phyloP scores from a whole-genome alignment of 371 early-diverging fungal genomes.

The Syncephalastrum monosporum region DNA sequence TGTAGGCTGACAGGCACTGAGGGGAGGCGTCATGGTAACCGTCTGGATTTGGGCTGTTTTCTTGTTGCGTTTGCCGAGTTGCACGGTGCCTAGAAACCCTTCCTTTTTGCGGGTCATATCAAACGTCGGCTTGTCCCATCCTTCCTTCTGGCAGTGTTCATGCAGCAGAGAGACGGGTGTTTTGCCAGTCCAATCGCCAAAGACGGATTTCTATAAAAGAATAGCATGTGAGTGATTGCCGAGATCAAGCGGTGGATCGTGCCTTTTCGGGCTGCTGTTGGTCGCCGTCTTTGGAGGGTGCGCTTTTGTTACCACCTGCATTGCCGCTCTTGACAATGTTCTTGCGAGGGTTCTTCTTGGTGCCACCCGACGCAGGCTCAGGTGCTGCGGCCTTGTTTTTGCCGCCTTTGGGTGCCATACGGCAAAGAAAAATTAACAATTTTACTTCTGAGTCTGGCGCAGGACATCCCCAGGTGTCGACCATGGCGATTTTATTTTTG shows the following conservation, averaged over 20 bases:
- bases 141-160: conserved; percentile 75
- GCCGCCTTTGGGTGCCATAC: conserved; percentile 32
- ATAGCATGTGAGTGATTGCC: neutral
- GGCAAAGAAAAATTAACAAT: too few relatives aligned
- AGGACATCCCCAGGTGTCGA: too few relatives aligned
- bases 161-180: conserved; percentile 76
- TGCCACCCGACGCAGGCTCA: conserved; percentile 3
- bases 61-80: conserved; percentile 67
- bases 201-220: conserved; percentile 37
- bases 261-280: conserved; percentile 21
- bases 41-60: conserved; percentile 67
- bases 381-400: conserved; percentile 33
- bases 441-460: too few relatives aligned
- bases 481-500: too few relatives aligned
- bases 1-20: conserved; percentile 30
- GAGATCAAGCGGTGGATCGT: conserved; percentile 1
- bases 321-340: conserved; percentile 46
- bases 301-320: conserved; percentile 19
- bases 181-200: conserved; percentile 86
- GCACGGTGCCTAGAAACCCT: conserved; percentile 58
- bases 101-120: conserved; percentile 44
- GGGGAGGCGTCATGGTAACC: conserved; percentile 44
- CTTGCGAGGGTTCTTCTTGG: conserved; percentile 9
- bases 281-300: conserved; percentile 9
- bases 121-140: conserved; percentile 77